These are phyloP conservation scores for Zostera marina DNA, from an alignment of 116 monocot species.

Conservation along the genomic window DNA sequence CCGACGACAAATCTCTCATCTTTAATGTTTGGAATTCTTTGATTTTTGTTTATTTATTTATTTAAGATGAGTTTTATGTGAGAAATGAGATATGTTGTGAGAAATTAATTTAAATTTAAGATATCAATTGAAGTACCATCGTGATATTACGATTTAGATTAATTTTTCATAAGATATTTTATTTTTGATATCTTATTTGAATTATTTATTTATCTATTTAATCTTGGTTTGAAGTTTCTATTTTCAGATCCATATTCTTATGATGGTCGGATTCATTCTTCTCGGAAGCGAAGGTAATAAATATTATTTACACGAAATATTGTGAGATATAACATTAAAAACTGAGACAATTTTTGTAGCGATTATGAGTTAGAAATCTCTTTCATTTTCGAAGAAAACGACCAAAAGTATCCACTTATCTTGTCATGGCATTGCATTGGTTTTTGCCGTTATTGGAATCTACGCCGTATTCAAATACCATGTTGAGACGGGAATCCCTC, in stretches of 20 bases:
- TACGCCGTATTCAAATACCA: slow-evolving; percentile 82
- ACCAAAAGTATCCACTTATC: slow-evolving; percentile 64
- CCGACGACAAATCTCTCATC: slow-evolving; percentile 85
- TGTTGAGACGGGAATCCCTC: slow-evolving; percentile 82
- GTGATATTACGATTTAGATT: no score
- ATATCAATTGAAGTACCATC: no score
- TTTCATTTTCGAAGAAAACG: slow-evolving; percentile 57
- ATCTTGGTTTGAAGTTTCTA: not conserved
- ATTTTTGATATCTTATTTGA: no score
- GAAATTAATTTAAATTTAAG: no score
- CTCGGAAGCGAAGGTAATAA: slow-evolving; percentile 79
- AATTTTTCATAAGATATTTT: no score
- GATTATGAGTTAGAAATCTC: slow-evolving; percentile 69
- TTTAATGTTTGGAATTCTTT: slow-evolving; percentile 37
- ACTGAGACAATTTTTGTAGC: no score
- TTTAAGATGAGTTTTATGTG: no score
- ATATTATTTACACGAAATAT: no score
- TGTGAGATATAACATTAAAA: no score
- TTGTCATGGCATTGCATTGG: slow-evolving; percentile 66
- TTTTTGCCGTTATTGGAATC: slow-evolving; percentile 66
- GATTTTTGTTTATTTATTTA: no score
- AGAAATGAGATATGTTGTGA: no score
- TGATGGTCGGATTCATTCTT: slow-evolving; percentile 87
- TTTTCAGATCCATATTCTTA: slow-evolving; percentile 92
- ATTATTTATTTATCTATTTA: not conserved